A percentile compares a stretch with the other conserved stretches of the same genome.
These are phyloP conservation scores for Trametes elegans DNA, from an alignment of 768 basidiomycete species.

Conservation along the genomic window DNA sequence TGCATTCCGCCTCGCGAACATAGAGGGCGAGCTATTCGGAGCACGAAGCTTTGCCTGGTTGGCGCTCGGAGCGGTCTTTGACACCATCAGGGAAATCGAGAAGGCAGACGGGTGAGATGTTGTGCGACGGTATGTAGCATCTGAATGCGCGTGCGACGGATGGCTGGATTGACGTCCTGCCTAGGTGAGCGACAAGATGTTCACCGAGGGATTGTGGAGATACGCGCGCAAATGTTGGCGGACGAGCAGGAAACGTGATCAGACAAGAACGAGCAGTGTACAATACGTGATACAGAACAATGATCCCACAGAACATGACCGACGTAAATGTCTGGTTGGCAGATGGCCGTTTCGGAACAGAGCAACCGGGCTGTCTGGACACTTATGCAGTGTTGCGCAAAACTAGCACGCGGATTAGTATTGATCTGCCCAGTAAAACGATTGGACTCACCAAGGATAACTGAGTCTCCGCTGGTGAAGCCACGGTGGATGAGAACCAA, in stretches of 20 bases:
- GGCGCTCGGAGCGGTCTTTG: conserved; percentile 56
- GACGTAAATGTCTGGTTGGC: background rate
- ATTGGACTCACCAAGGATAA: conserved; percentile 83
- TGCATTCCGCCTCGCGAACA: conserved; percentile 48
- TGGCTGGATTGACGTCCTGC: too few relatives aligned
- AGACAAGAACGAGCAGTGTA: conserved; percentile 11
- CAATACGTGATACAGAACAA: conserved; percentile 16
- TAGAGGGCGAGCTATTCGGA: conserved; percentile 44
- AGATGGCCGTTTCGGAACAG: background rate
- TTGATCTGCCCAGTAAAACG: conserved; percentile 20
- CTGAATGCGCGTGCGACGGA: too few relatives aligned
- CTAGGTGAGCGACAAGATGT: background rate
- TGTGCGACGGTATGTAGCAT: background rate
- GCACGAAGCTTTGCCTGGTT: conserved; percentile 64
- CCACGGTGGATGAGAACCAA: conserved; percentile 13
- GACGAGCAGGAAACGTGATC: background rate
- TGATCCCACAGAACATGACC: conserved; percentile 4
- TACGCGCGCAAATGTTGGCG: background rate
- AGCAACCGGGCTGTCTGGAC: background rate
- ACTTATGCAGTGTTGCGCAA: conserved; percentile 47
- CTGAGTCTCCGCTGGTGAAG: conserved; percentile 82
- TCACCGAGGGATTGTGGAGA: background rate
- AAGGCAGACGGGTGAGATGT: conserved; percentile 27
- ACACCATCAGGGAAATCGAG: conserved; percentile 45
- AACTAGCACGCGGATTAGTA: conserved; percentile 44